Evolutionary conservation across 371 early-diverging fungal genomes (phyloP), one percentile per base, ranked within the genome.

Genomic region (Funneliformis caledonium): DNA sequence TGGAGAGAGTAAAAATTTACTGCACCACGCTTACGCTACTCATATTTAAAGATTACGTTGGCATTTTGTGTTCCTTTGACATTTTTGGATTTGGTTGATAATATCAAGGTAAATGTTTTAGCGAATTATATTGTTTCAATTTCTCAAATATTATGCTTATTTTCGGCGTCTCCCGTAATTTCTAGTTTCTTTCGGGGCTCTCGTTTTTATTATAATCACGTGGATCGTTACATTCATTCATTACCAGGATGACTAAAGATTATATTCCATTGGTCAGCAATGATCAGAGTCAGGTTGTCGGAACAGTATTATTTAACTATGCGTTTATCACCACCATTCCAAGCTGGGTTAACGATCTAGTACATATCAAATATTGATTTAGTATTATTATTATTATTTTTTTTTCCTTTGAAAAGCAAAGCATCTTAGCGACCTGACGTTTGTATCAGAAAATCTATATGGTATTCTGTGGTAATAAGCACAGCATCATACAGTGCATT

Each of bases 291-390:
- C 85, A 85, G 77, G 88, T 90, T 1, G 83, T 92, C 19, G 92
- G 92, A 9, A 88, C 87, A 37, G 88, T 90, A 4, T 84, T 92
- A 3, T 90, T 92, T 80, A 92, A 92, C 67, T 91, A 87, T 68
- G 89, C 90, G 47, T 91, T 87, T 72, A 89, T 91, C 42, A 90
- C 89, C 0, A 90, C 90, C 4, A 88, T 91, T 37, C 92, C 92
- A 2, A 89, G 89, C 4, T 89, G 90, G 90, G 90, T 91, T 6
- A 92, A 92, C 47, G 88, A 87, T 19, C 4, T 75, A 19, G 75
- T 75, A 59, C 42, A 37, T 42, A 12, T 14, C 8, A 12, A 26
- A 26, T 26, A 26, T 26, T 26, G 26, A 26, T 26, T 26, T 26
- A 26, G 26, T 26, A 26, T 26, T 26, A 31, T 14, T 14, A 19